Evolutionary conservation across 177 flowering plant species (phyloP).

Genomic region (Vitis hybrid): DNA sequence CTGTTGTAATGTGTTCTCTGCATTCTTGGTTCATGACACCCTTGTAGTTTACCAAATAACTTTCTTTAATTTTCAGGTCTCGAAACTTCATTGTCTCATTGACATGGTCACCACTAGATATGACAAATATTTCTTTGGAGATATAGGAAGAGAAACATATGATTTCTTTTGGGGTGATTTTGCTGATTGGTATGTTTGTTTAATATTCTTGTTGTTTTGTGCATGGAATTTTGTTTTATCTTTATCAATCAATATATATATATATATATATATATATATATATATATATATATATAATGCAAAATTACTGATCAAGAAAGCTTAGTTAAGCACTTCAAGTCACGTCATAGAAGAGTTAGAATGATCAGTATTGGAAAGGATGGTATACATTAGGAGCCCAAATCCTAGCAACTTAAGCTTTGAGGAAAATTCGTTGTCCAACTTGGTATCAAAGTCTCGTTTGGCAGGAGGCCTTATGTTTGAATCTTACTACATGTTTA

Average conservation of each 20-base stretch:
- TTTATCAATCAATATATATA: not conserved
- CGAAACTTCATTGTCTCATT: conserved; percentile 81
- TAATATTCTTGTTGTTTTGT: not conserved
- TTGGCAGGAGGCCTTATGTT: no score
- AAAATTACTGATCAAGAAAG: no score
- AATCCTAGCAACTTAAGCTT: no score
- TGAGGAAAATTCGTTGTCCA: no score
- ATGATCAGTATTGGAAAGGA: no score
- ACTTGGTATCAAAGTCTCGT: no score
- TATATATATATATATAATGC: no score
- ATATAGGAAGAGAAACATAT: conserved; percentile 79
- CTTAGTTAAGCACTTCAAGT: no score
- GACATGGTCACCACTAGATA: conserved; percentile 77
- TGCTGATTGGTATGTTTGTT: conserved; percentile 82
- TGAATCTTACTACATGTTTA: no score
- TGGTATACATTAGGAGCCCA: no score
- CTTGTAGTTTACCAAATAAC: not conserved
- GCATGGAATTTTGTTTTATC: not conserved
- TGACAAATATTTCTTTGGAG: conserved; percentile 89
- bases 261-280: not conserved
- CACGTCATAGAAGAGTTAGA: no score
- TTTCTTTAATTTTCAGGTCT: conserved; percentile 48
- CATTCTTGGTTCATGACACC: not conserved
- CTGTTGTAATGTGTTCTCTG: not conserved
- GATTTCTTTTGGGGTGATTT: conserved; percentile 97